These are phyloP conservation scores for Ceriops tagal DNA, from an alignment of 345 rosid genomes.

Conservation along the genomic window DNA sequence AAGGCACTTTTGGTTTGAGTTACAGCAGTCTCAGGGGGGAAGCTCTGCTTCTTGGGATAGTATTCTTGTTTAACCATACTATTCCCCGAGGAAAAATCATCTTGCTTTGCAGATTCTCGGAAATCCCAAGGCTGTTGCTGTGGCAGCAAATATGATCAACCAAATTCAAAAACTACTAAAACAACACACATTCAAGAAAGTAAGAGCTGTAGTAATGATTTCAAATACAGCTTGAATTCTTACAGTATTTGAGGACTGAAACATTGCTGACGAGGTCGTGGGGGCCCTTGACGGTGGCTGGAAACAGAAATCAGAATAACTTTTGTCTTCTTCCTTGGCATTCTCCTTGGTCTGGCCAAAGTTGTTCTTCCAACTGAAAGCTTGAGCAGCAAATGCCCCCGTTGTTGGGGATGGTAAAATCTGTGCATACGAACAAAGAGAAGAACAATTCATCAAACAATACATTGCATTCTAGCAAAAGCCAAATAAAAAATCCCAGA, in stretches of 20 bases:
- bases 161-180: not conserved
- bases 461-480: conserved; percentile 2
- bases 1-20: conserved; percentile 31
- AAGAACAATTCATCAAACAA: conserved; percentile 1
- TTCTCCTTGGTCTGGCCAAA: conserved; percentile 20
- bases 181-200: conserved; percentile 1
- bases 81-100: conserved; percentile 17
- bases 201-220: not conserved
- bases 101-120: conserved; percentile 40
- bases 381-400: conserved; percentile 56
- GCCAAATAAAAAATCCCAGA: not conserved
- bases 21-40: conserved; percentile 43
- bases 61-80: conserved; percentile 18
- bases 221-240: conserved; percentile 35
- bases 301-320: conserved; percentile 53
- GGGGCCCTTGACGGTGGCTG: conserved; percentile 41
- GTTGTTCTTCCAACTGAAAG: conserved; percentile 46
- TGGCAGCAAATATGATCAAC: conserved; percentile 22
- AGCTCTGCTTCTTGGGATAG: conserved; percentile 27
- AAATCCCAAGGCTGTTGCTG: conserved; percentile 48
- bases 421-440: conserved; percentile 34
- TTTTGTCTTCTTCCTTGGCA: conserved; percentile 43
- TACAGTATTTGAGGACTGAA: conserved; percentile 28
- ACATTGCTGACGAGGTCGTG: conserved; percentile 20
- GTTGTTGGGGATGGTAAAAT: conserved; percentile 88